A percentile compares a stretch with the other conserved stretches of the same genome.
These are phyloP conservation scores for Sporothrix mexicana DNA, from an alignment of 2,329 filamentous ascomycete genomes.

Conservation along the genomic window DNA sequence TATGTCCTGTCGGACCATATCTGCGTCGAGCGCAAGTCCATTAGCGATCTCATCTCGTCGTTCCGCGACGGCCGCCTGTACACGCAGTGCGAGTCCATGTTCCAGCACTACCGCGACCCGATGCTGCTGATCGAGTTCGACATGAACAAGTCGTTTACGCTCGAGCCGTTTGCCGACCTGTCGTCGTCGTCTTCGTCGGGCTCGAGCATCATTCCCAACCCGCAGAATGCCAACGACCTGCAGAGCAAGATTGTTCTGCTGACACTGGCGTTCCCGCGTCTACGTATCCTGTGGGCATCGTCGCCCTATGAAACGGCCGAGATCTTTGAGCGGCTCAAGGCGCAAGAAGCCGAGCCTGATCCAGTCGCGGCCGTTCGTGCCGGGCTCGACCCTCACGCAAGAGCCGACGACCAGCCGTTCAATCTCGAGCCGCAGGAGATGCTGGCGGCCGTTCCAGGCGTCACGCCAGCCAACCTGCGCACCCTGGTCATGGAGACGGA, in stretches of 20 bases:
- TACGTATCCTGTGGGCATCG: constrained; percentile 92
- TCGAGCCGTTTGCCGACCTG: constrained; percentile 78
- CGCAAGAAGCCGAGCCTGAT: constrained; percentile 87
- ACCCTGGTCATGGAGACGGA: constrained; percentile 74
- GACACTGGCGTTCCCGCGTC: constrained; percentile 85
- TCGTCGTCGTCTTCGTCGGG: constrained; percentile 48
- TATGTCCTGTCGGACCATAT: constrained; percentile 92
- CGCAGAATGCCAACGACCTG: constrained; percentile 71
- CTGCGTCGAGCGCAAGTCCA: constrained; percentile 92
- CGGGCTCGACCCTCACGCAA: constrained; percentile 71
- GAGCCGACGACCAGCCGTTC: constrained; percentile 71
- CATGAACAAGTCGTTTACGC: constrained; percentile 94
- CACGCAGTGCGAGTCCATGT: constrained; percentile 92
- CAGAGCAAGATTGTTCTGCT: constrained; percentile 92
- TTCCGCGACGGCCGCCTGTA: constrained; percentile 92
- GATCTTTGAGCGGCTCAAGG: constrained; percentile 93
- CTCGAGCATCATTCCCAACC: constrained; percentile 53
- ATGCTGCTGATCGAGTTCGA: constrained; percentile 98
- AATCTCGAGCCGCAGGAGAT: constrained; percentile 90
- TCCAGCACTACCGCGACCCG: constrained; percentile 84
- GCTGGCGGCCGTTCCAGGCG: constrained; percentile 81
- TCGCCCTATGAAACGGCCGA: constrained; percentile 96
- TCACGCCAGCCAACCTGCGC: constrained; percentile 78
- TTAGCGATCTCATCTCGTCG: constrained; percentile 88
- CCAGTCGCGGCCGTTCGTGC: constrained; percentile 84